Evolutionary conservation across 2,329 filamentous ascomycete species (phyloP).

Genomic region (Purpureocillium lavendulum): DNA sequence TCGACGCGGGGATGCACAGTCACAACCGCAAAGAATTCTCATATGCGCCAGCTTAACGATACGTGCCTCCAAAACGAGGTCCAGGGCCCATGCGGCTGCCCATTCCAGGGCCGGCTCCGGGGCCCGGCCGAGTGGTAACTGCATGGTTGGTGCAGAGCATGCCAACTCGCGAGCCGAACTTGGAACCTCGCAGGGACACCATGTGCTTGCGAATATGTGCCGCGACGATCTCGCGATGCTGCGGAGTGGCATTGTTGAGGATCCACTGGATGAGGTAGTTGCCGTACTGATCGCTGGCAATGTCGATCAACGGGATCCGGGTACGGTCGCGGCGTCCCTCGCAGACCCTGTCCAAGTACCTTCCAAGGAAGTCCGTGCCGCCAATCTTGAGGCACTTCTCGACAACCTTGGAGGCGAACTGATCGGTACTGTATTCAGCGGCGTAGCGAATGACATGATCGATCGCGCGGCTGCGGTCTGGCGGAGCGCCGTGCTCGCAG

Average conservation of each 20-base stretch:
- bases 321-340: constrained; percentile 85
- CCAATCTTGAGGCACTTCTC: constrained; percentile 99
- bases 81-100: constrained; percentile 48
- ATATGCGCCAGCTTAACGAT: constrained; percentile 34
- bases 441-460: constrained; percentile 93
- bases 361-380: constrained; percentile 78
- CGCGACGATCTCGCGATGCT: constrained; percentile 89
- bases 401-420: constrained; percentile 97
- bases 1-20: not conserved
- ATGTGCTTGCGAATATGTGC: constrained; percentile 97
- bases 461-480: constrained; percentile 85
- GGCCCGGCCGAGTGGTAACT: constrained; percentile 79
- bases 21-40: not conserved
- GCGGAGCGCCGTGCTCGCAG: constrained; percentile 88
- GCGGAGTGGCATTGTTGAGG: constrained; percentile 74
- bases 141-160: constrained; percentile 98
- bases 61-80: constrained; percentile 49
- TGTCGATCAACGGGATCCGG: constrained; percentile 94
- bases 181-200: constrained; percentile 96
- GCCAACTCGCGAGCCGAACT: constrained; percentile 95
- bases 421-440: constrained; percentile 96
- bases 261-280: constrained; percentile 99
- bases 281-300: constrained; percentile 96
- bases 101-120: constrained; percentile 63
- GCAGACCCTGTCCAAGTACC: constrained; percentile 89